These are phyloP conservation scores for Mycena indigotica DNA, from an alignment of 768 basidiomycete genomes.

Conservation along the genomic window DNA sequence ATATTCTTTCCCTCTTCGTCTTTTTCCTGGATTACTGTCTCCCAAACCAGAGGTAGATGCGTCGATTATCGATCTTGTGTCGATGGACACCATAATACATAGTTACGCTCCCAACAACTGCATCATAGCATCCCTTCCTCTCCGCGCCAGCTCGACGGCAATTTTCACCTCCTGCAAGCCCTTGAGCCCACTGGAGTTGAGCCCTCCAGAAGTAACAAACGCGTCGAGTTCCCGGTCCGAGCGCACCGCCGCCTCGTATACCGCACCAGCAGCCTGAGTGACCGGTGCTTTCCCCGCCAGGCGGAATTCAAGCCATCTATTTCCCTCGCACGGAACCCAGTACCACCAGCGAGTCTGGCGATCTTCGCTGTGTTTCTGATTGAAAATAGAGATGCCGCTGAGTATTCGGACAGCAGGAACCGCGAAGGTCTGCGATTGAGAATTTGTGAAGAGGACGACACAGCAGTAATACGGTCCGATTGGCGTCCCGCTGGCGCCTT, in stretches of 20 bases:
- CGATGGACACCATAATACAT: too few relatives aligned
- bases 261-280: neutral
- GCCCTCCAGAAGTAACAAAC: neutral
- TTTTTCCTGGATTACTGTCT: too few relatives aligned
- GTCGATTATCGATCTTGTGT: too few relatives aligned
- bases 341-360: neutral
- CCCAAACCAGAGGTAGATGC: too few relatives aligned
- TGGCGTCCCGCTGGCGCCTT: conserved; percentile 18
- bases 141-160: neutral
- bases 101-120: neutral
- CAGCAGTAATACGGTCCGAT: conserved; percentile 33
- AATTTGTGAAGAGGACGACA: conserved; percentile 23
- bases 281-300: neutral
- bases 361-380: neutral
- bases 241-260: neutral
- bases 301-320: neutral
- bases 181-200: neutral
- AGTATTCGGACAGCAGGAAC: conserved; percentile 25
- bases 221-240: neutral
- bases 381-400: neutral
- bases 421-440: conserved; percentile 2
- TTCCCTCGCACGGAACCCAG: neutral
- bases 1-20: too few relatives aligned
- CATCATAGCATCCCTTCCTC: neutral
- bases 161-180: neutral